phyloP scores from a whole-genome alignment of 116 monocot species.

The Cymodocea nodosa region DNA sequence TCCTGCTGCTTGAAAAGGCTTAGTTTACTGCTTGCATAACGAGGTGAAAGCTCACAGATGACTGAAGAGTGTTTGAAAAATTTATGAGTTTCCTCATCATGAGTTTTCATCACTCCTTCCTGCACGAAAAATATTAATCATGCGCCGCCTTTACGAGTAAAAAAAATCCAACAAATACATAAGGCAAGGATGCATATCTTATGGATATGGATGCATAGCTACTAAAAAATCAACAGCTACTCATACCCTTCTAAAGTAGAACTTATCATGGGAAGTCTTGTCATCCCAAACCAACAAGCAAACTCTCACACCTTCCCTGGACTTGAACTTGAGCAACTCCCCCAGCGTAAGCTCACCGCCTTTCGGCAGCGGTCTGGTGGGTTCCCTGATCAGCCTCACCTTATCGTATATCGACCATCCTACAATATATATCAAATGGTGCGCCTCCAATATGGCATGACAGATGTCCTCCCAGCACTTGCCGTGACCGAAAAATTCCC shows the following conservation, averaged over 20 bases:
- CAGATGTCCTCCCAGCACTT: constrained; percentile 92
- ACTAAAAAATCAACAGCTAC: background rate
- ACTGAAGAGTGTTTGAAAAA: constrained; percentile 96
- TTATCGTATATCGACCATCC: constrained; percentile 69
- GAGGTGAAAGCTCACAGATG: constrained; percentile 80
- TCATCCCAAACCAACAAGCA: constrained; percentile 90
- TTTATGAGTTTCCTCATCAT: constrained; percentile 76
- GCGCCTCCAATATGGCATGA: constrained; percentile 66
- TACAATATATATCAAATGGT: constrained; percentile 63
- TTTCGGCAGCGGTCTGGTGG: constrained; percentile 19
- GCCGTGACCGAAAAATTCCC: constrained; percentile 33
- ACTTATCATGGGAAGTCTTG: constrained; percentile 47
- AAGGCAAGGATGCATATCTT: background rate
- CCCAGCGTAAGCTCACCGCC: constrained; percentile 30
- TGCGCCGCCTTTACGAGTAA: too few species aligned
- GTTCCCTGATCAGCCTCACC: constrained; percentile 62
- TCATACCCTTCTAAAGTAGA: constrained; percentile 20
- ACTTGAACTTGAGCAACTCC: constrained; percentile 73
- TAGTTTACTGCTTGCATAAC: constrained; percentile 76
- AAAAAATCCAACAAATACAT: too few species aligned
- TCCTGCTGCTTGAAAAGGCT: constrained; percentile 85
- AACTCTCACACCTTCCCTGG: constrained; percentile 73
- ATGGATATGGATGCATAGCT: background rate
- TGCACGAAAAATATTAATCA: constrained; percentile 23
- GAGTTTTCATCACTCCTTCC: constrained; percentile 80